These are phyloP conservation scores for Globisporangium barbulae DNA, from an alignment of 352 stramenopile species.

Conservation along the genomic window DNA sequence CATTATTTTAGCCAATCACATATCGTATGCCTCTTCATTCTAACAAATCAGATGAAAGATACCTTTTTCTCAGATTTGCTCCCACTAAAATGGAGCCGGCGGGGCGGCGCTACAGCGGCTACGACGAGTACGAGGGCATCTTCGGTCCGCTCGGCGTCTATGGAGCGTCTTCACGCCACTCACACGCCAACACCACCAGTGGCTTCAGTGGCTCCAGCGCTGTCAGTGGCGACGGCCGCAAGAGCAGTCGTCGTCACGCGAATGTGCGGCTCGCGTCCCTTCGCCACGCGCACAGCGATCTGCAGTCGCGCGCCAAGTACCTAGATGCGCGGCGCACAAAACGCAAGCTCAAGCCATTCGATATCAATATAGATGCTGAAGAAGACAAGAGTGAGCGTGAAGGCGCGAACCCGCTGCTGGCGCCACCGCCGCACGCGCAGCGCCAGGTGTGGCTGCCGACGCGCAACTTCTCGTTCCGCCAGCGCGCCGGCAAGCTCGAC, in stretches of 20 bases:
- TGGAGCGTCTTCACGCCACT: slow-evolving; percentile 10
- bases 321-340: slow-evolving; percentile 21
- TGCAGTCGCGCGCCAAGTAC: slow-evolving; percentile 20
- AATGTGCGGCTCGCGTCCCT: background rate
- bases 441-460: slow-evolving; percentile 68
- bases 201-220: background rate
- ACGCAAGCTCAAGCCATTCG: slow-evolving; percentile 20
- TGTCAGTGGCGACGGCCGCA: slow-evolving; percentile 1
- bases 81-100: slow-evolving; percentile 3
- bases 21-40: background rate
- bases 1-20: slow-evolving; percentile 1
- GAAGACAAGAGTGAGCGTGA: slow-evolving; percentile 7
- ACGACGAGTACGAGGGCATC: slow-evolving; percentile 66
- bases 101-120: slow-evolving; percentile 28
- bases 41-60: slow-evolving; percentile 9
- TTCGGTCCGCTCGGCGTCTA: slow-evolving; percentile 43
- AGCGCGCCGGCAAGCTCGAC: slow-evolving; percentile 72
- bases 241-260: background rate
- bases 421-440: background rate
- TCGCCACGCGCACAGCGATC: slow-evolving; percentile 6
- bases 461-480: slow-evolving; percentile 72
- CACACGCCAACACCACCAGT: background rate
- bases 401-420: background rate
- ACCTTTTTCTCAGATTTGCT: slow-evolving; percentile 8
- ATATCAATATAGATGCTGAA: slow-evolving; percentile 12